phyloP scores from a whole-genome alignment of 2,329 filamentous ascomycete species.

The Fusarium clavum region DNA sequence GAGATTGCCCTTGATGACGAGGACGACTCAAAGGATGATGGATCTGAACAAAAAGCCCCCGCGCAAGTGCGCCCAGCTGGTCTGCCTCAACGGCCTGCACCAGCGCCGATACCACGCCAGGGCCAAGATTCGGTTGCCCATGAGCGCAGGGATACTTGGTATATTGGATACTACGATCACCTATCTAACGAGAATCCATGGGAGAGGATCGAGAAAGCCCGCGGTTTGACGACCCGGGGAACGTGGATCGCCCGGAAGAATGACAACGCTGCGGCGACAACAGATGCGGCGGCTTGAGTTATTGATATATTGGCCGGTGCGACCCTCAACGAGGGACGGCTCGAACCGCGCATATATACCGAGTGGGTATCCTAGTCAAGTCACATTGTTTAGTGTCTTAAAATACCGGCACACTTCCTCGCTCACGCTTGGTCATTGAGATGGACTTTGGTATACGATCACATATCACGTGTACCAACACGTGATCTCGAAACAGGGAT shows the following conservation, averaged over 20 bases:
- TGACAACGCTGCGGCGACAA: constrained; percentile 5
- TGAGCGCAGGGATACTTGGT: constrained; percentile 61
- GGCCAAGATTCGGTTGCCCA: constrained; percentile 26
- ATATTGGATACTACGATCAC: constrained; percentile 75
- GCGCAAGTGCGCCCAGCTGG: constrained; percentile 50
- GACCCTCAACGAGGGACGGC: not conserved
- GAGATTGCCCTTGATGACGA: constrained; percentile 60
- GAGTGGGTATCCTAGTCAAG: no score
- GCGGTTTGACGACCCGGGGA: constrained; percentile 58
- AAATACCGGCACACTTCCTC: not conserved
- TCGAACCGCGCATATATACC: not conserved
- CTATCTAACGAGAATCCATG: constrained; percentile 80
- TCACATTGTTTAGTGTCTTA: no score
- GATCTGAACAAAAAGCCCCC: constrained; percentile 15
- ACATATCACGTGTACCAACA: constrained; percentile 29
- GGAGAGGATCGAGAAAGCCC: constrained; percentile 65
- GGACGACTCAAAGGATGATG: constrained; percentile 35
- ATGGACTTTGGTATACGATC: not conserved
- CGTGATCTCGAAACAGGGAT: constrained; percentile 36
- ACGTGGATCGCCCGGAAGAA: constrained; percentile 55
- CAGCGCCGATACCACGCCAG: constrained; percentile 7
- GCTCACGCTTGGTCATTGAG: not conserved
- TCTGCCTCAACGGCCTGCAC: constrained; percentile 50
- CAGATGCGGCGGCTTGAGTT: constrained; percentile 29
- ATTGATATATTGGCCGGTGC: not conserved